Evolutionary conservation across 2,329 filamentous ascomycete genomes (phyloP), one percentile per base, ranked within the genome.

Genomic region (Gaeumannomyces tritici): DNA sequence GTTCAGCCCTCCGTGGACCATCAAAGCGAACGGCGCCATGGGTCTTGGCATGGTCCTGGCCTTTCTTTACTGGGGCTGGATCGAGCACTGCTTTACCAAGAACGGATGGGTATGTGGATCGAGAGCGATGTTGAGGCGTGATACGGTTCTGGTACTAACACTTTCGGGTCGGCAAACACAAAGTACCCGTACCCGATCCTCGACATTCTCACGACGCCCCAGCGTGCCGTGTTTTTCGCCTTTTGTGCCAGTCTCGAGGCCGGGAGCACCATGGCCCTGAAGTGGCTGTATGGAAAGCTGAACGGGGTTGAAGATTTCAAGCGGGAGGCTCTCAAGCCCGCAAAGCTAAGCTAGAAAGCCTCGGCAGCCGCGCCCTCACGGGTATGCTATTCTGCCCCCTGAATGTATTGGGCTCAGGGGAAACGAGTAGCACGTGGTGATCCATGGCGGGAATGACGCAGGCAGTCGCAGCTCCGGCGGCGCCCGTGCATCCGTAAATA

Each of bases 111-210:
- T 86, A 70, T 72, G 82, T 75, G 4, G 42, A 42, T 60, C 33
- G 59, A 27, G 26, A 27, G 18, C 12, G 33, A 24, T 2, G 12
- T 13, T n/a, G 3, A 1, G n/a, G 57, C 55, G 54, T 31, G 27
- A 29, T 7, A 18, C 21, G 18, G 15, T 15, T n/a, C 21, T 5
- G 27, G 15, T 27, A 59, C 31, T 59, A 31, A 59, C 57, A 21
- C 27, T 21, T 2, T 21, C 3, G 12, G 18, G 3, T 51, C 42
- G 7, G 8, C 21, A 55, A 61, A 89, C 13, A 35, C 11, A 35
- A 4, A 87, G 79, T 96, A 96, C 68, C 91, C 92, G 0, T 96
- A 97, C 73, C 92, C 93, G 1, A 81, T 96, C 29, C 93, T 97
- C 66, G 86, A 80, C 11, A 72, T 89, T 57, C 76, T 96, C 55